A percentile compares a stretch with the other conserved stretches of the same genome.
Conservation (phyloP, 306 rosid genomes). For the Lagenaria siceraria region DNA sequence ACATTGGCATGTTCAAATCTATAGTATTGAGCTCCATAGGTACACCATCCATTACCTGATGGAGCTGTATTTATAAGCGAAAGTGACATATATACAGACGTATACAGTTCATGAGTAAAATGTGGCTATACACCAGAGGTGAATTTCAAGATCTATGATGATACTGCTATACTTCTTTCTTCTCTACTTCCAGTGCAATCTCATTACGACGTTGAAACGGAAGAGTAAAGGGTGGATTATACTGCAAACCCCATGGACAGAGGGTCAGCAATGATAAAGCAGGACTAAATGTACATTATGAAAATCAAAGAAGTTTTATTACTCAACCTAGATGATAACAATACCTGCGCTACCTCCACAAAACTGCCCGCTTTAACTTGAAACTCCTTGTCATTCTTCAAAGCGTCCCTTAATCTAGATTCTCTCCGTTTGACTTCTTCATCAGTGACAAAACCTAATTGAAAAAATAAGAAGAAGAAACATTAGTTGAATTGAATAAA, state of each 20-base stretch:
- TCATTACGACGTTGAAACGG: slow-evolving; percentile 98
- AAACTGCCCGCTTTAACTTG: slow-evolving; percentile 48
- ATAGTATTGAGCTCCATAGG: neutral
- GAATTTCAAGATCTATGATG: neutral
- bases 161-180: slow-evolving; percentile 33
- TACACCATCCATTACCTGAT: neutral
- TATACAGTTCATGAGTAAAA: neutral
- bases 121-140: neutral
- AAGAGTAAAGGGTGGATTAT: slow-evolving; percentile 91
- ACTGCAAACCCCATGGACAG: slow-evolving; percentile 40
- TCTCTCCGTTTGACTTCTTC: slow-evolving; percentile 59
- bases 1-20: neutral
- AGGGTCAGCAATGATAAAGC: slow-evolving; percentile 11
- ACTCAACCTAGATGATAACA: slow-evolving; percentile 7
- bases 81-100: slow-evolving; percentile 1
- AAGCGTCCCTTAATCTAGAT: slow-evolving; percentile 41
- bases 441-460: slow-evolving; percentile 57
- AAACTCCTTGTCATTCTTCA: slow-evolving; percentile 43
- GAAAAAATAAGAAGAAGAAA: neutral
- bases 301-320: neutral
- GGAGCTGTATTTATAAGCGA: neutral
- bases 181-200: slow-evolving; percentile 75
- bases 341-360: slow-evolving; percentile 76
- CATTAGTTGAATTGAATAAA: neutral
- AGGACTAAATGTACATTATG: neutral